Percentiles rank a stretch among this genome's conserved stretches.
phyloP scores from a whole-genome alignment of 1,284 basidiomycete species.

The Ustilago tritici region DNA sequence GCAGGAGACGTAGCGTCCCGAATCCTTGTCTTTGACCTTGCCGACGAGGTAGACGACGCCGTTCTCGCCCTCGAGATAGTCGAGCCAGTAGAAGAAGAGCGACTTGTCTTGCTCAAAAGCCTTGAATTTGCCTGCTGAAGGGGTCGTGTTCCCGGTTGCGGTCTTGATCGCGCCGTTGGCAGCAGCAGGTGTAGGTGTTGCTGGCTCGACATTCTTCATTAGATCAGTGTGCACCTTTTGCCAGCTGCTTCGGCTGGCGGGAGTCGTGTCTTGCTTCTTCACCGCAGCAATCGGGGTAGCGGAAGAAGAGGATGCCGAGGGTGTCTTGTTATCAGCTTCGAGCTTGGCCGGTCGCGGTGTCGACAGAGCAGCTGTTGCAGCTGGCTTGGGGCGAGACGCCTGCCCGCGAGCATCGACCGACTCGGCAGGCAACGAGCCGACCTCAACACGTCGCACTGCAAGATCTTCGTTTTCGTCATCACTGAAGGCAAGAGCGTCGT shows the following conservation, averaged over 20 bases:
- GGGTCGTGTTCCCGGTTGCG: constrained; percentile 20
- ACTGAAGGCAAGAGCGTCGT: constrained; percentile 52
- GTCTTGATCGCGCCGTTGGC: constrained; percentile 24
- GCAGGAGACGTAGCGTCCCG: constrained; percentile 81
- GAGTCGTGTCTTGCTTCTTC: constrained; percentile 27
- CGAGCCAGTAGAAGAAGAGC: constrained; percentile 68
- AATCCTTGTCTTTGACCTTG: constrained; percentile 65
- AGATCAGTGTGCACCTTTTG: constrained; percentile 55
- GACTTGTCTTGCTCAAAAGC: constrained; percentile 59
- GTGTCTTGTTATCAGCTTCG: constrained; percentile 27
- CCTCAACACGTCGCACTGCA: constrained; percentile 51
- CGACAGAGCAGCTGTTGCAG: constrained; percentile 15
- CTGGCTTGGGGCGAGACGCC: constrained; percentile 28
- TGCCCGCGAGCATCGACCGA: constrained; percentile 36
- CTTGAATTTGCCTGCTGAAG: constrained; percentile 44
- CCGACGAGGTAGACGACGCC: constrained; percentile 68
- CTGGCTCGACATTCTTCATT: constrained; percentile 44
- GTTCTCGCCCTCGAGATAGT: constrained; percentile 63
- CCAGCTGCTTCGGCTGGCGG: constrained; percentile 44
- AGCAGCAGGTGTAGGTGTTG: constrained; percentile 31
- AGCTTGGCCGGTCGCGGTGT: constrained; percentile 22
- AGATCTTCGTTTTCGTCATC: constrained; percentile 52
- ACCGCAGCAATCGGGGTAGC: constrained; percentile 13
- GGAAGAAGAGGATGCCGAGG: constrained; percentile 19
- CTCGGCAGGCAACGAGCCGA: constrained; percentile 35